phyloP scores from a whole-genome alignment of 768 basidiomycete species.

The Exidia glandulosa region DNA sequence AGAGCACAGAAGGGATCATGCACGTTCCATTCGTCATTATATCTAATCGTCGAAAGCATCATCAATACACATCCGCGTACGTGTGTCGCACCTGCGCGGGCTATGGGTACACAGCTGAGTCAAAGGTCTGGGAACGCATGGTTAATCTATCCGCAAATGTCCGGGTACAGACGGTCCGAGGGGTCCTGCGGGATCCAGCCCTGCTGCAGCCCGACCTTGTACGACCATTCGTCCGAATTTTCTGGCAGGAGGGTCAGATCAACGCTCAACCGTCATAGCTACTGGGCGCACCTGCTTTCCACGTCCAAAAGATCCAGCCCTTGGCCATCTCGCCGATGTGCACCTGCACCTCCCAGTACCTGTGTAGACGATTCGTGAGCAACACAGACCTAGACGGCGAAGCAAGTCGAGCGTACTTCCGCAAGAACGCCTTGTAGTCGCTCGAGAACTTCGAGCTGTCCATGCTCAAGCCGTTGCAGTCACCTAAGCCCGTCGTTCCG shows the following conservation, averaged over 20 bases:
- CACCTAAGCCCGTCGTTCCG: slow-evolving; percentile 35
- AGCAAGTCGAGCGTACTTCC: slow-evolving; percentile 34
- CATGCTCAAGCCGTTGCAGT: slow-evolving; percentile 55
- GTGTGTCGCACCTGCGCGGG: not conserved
- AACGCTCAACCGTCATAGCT: not conserved
- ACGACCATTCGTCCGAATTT: slow-evolving; percentile 66
- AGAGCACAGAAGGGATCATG: no score
- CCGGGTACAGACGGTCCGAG: slow-evolving; percentile 50
- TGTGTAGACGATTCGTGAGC: slow-evolving; percentile 15
- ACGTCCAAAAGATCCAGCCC: slow-evolving; percentile 51
- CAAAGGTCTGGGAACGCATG: not conserved
- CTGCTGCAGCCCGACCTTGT: slow-evolving; percentile 58
- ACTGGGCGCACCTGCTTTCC: slow-evolving; percentile 42
- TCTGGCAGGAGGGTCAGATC: slow-evolving; percentile 24
- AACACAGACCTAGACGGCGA: not conserved
- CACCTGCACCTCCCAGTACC: slow-evolving; percentile 75
- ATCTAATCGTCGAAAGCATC: no score
- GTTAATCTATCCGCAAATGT: slow-evolving; percentile 40
- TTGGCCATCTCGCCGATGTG: slow-evolving; percentile 58
- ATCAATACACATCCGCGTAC: no score
- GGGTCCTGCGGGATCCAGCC: slow-evolving; percentile 73
- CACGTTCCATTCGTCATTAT: no score
- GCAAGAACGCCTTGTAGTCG: slow-evolving; percentile 50
- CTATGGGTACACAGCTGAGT: not conserved
- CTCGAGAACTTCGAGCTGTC: slow-evolving; percentile 43